These are phyloP conservation scores for Lanmaoa pseudosensibilis DNA, from an alignment of 768 basidiomycete genomes.

Conservation along the genomic window DNA sequence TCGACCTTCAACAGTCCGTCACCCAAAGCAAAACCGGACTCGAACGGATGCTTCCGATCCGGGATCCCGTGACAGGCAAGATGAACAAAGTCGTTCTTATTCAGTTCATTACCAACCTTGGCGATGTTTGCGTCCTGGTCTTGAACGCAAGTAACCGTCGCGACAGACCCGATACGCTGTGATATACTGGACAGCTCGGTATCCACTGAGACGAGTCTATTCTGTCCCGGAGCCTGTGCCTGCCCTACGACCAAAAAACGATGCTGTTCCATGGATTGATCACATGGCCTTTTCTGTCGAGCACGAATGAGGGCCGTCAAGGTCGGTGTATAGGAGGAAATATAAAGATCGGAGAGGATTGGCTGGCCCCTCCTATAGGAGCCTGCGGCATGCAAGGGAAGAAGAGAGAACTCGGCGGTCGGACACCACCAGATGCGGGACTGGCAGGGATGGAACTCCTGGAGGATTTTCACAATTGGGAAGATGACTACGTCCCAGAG, in stretches of 20 bases:
- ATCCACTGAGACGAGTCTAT: background rate
- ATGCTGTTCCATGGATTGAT: background rate
- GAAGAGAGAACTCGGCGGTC: slow-evolving; percentile 5
- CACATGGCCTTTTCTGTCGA: background rate
- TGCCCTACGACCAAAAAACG: slow-evolving; percentile 3
- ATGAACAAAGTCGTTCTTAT: background rate
- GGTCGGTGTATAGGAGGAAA: background rate
- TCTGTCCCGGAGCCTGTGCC: background rate
- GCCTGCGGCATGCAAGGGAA: slow-evolving; percentile 3
- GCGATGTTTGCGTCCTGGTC: background rate
- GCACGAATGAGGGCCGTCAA: background rate
- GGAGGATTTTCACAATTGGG: slow-evolving; percentile 14
- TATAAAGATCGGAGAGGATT: background rate
- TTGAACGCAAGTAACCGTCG: background rate
- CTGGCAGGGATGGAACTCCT: background rate
- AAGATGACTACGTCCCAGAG: slow-evolving; percentile 22
- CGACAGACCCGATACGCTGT: background rate
- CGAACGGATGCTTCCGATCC: slow-evolving; percentile 9
- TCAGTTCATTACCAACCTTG: background rate
- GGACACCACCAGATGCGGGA: slow-evolving; percentile 20
- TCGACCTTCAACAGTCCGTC: slow-evolving; percentile 1
- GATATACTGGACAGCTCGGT: background rate
- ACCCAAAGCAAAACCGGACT: slow-evolving; percentile 11
- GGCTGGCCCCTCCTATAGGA: background rate
- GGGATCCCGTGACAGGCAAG: slow-evolving; percentile 26